Evolutionary conservation across 108 stramenopile genomes (phyloP), one percentile per base, ranked within the genome.

Genomic region (Conticribra guillardii): DNA sequence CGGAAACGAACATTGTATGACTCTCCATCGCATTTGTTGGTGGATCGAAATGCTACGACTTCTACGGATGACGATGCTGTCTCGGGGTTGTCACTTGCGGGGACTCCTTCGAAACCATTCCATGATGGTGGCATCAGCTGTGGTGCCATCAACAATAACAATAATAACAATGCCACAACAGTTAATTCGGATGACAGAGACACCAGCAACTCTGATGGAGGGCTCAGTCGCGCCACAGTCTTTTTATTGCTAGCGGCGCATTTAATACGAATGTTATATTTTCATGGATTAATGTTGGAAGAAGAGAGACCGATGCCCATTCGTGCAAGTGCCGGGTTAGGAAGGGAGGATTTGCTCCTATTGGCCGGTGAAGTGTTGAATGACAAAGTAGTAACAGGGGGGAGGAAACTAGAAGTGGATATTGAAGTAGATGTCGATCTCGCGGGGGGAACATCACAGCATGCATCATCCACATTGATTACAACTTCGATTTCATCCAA

Each of bases 211-310:
- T 41, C 37, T 11, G 69, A 68, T 16, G 60, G 24, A 2, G 77
- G 77, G 7, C 62, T 79, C 15, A 79, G 77, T 29, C 69, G 69
- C 26, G 69, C 64, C 26, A 79, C 77, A 0, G 67, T 79, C 4
- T 32, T 79, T 19, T 21, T 79, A 34, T 46, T 79, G 37, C 59
- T 79, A 1, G 62, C 77, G 11, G 69, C 77, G 19, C 77, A 79
- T 61, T 67, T 79, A 31, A 24, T 79, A 26, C 69, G 77, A 67
- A 66, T 79, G 69, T 58, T 79, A 0, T 71, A 79, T 66, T 79
- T 79, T 71, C 69, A 79, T 54, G 77, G 77, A 31, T 46, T 78
- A 15, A 17, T 71, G 15, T 23, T 79, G 52, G 60, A 62, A 34
- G 49, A 60, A 47, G 24, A 46, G 52, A 34, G 47, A 26, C 31